Base-by-base conservation (phyloP, 202 grass and related monocot genomes). In the Bolboschoenoplectus hybrid region DNA sequence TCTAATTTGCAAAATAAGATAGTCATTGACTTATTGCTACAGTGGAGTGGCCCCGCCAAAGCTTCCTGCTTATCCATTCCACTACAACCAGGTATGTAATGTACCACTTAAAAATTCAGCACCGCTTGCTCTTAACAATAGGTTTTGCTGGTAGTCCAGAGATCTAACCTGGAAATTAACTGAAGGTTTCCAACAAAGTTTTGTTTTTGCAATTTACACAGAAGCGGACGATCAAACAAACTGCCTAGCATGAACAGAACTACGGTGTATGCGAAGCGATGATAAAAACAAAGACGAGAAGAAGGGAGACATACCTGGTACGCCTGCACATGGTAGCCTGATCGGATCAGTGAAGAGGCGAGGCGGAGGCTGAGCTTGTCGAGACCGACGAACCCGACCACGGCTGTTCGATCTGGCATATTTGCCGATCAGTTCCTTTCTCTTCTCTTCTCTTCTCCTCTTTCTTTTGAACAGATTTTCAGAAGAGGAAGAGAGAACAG, bases 301-400 rank as follows among this genome's bases (percentile, higher is more conserved):
- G n/a, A 52, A 16, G 36, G 26, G 3, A 64, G 61, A 45, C 2
- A 53, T 68, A 80, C 43, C 47, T 55, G 83, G 75, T 45, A 65
- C 55, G 34, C 72, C 74, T 91, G 91, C 43, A 95, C 88, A 63
- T 85, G 68, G 56, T 87, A 91, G 45, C 95, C 93, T 62, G 91
- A 88, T 83, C 83, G 86, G 89, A 91, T 26, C 60, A 97, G 89
- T 32, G 88, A 89, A 19, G 89, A 89, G 5, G 91, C 95, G 60
- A 97, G 88, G 76, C 84, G 40, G 20, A 87, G 39, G 70, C 83
- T 61, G 53, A 88, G 88, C 45, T 87, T 87, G 52, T 93, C 91
- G 32, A 87, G 85, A 41, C 95, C 91, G 52, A 97, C 43, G 89
- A 97, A 95, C 13, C 89, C 87, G 20, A 97, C 91, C 52, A 84